Evolutionary conservation across 176 grass and related monocot species (phyloP).

Genomic region (Hyparrhenia diplandra): DNA sequence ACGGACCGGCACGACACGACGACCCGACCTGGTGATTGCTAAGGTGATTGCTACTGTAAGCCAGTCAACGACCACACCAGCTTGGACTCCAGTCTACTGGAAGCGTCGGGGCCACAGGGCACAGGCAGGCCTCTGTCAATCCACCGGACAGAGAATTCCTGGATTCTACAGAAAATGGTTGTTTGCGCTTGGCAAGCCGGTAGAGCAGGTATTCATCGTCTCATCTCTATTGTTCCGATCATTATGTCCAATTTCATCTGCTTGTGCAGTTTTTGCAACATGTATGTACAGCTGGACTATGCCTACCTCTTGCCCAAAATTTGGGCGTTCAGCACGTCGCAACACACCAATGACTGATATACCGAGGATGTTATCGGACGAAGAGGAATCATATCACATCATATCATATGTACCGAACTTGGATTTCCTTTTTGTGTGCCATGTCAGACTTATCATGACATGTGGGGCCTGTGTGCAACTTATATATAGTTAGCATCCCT

Average conservation of each 20-base stretch:
- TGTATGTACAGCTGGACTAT: background rate
- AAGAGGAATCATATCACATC: too few species aligned
- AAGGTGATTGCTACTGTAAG: too few species aligned
- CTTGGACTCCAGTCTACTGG: constrained; percentile 4
- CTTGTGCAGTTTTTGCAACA: background rate
- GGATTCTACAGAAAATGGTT: too few species aligned
- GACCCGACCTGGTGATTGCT: background rate
- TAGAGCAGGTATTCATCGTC: too few species aligned
- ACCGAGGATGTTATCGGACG: background rate
- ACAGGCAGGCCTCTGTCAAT: too few species aligned
- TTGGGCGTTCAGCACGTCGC: background rate
- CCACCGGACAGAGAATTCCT: too few species aligned
- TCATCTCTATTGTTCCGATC: background rate
- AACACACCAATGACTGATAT: background rate
- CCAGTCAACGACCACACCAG: too few species aligned
- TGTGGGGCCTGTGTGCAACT: background rate
- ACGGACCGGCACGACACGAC: background rate
- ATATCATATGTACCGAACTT: background rate
- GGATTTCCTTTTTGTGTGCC: background rate
- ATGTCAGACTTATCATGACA: background rate
- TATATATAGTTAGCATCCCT: background rate
- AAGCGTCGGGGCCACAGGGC: too few species aligned
- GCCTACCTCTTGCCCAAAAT: background rate
- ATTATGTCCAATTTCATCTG: too few species aligned
- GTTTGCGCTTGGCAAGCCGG: too few species aligned